These are phyloP conservation scores for Trebouxia sp. DNA, from an alignment of 139 green algal genomes.

Conservation along the genomic window DNA sequence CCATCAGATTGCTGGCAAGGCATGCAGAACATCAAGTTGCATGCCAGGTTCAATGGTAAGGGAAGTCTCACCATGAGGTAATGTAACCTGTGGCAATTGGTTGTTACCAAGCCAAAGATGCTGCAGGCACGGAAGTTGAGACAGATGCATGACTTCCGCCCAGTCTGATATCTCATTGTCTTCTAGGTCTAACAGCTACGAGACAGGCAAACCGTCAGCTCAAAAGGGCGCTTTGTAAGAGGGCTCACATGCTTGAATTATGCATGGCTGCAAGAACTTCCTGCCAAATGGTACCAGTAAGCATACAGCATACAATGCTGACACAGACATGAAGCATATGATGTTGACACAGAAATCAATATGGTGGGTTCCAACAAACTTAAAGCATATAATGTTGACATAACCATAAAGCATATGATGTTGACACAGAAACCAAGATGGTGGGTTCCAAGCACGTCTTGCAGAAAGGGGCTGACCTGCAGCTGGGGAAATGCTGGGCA, in stretches of 20 bases:
- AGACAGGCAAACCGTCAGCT: no score
- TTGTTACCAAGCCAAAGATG: slow-evolving; percentile 69
- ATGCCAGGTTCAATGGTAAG: not conserved
- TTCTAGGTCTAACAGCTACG: slow-evolving; percentile 50
- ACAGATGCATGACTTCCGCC: slow-evolving; percentile 53
- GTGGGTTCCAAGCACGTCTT: not conserved
- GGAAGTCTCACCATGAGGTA: slow-evolving; percentile 3
- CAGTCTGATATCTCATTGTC: slow-evolving; percentile 48
- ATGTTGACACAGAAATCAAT: not conserved
- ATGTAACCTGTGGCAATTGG: slow-evolving; percentile 35
- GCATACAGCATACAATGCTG: not conserved
- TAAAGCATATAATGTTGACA: no score
- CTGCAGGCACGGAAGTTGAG: slow-evolving; percentile 57
- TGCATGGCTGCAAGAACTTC: slow-evolving; percentile 18
- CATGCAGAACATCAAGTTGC: not conserved
- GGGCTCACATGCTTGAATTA: not conserved
- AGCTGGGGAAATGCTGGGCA: slow-evolving; percentile 26
- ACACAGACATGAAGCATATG: no score
- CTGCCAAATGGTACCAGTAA: not conserved
- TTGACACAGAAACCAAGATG: not conserved
- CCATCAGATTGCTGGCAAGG: no score
- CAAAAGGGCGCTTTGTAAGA: not conserved
- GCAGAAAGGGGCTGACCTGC: not conserved
- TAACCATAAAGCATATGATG: not conserved
- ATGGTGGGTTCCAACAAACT: no score